A percentile compares a stretch with the other conserved stretches of the same genome.
These are phyloP conservation scores for Rhizoclosmatium globosum DNA, from an alignment of 192 early-diverging fungal species.

Conservation along the genomic window DNA sequence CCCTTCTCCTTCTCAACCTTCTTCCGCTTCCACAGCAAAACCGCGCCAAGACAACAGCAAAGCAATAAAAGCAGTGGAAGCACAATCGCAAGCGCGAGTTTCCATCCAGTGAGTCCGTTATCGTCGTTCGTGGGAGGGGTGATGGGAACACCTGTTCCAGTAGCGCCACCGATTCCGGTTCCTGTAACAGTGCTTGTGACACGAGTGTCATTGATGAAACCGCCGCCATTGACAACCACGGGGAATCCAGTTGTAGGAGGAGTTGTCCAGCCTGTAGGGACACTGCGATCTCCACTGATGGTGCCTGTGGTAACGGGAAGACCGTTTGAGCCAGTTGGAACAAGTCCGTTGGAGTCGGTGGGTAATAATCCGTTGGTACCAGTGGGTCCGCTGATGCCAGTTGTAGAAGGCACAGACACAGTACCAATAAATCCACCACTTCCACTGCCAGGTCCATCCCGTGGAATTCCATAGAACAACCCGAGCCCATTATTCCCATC, in stretches of 20 bases:
- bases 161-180: neutral
- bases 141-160: neutral
- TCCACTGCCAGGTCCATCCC: slow-evolving; percentile 7
- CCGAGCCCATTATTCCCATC: slow-evolving; percentile 17
- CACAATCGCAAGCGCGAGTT: slow-evolving; percentile 21
- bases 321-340: neutral
- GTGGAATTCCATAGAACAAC: slow-evolving; percentile 23
- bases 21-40: neutral
- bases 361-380: neutral
- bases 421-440: neutral
- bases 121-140: too few species aligned
- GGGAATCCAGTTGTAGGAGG: slow-evolving; percentile 25
- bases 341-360: neutral
- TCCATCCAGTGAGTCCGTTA: slow-evolving; percentile 22
- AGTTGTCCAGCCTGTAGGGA: slow-evolving; percentile 16
- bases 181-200: neutral
- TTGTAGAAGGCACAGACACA: neutral
- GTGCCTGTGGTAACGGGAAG: slow-evolving; percentile 1
- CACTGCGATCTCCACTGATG: too few species aligned
- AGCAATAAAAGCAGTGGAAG: slow-evolving; percentile 17
- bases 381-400: neutral
- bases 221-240: neutral
- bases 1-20: neutral
- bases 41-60: neutral
- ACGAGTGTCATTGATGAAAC: neutral